These are phyloP conservation scores for Phytopythium montanum DNA, from an alignment of 352 stramenopile species.

Conservation along the genomic window DNA sequence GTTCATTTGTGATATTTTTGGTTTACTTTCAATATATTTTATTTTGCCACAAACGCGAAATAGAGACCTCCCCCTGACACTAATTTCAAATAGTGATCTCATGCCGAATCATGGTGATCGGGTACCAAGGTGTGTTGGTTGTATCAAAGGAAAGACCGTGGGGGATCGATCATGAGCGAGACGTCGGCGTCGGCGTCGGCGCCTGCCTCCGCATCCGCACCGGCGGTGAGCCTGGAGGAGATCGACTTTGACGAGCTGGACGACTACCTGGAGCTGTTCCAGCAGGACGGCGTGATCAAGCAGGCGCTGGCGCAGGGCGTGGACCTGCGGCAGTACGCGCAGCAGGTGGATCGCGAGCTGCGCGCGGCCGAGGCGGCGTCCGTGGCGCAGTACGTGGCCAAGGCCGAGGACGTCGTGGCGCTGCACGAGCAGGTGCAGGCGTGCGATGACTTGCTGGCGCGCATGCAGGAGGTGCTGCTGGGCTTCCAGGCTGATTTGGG, in stretches of 20 bases:
- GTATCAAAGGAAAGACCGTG: too few species aligned
- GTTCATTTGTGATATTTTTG: too few species aligned
- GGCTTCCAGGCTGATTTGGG: slow-evolving; percentile 98
- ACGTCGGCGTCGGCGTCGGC: slow-evolving; percentile 8
- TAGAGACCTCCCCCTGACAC: too few species aligned
- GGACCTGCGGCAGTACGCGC: slow-evolving; percentile 88
- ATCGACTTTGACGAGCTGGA: slow-evolving; percentile 94
- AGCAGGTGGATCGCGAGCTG: slow-evolving; percentile 89
- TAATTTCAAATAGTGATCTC: too few species aligned
- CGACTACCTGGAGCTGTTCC: slow-evolving; percentile 93
- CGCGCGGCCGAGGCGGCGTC: slow-evolving; percentile 80
- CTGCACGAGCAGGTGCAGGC: slow-evolving; percentile 94
- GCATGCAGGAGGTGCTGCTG: slow-evolving; percentile 97
- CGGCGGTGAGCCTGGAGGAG: slow-evolving; percentile 70
- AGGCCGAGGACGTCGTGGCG: slow-evolving; percentile 87
- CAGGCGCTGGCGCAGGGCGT: slow-evolving; percentile 89
- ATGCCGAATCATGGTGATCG: too few species aligned
- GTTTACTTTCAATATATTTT: too few species aligned
- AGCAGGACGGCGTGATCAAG: slow-evolving; percentile 92
- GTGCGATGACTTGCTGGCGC: slow-evolving; percentile 95
- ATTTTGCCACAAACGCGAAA: too few species aligned
- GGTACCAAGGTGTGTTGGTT: too few species aligned
- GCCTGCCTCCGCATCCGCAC: too few species aligned
- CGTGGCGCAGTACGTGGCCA: slow-evolving; percentile 85
- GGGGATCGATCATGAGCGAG: slow-evolving; percentile 5